Conservation (phyloP, 1,284 basidiomycete species). For the Uromyces viciae-fabae region DNA sequence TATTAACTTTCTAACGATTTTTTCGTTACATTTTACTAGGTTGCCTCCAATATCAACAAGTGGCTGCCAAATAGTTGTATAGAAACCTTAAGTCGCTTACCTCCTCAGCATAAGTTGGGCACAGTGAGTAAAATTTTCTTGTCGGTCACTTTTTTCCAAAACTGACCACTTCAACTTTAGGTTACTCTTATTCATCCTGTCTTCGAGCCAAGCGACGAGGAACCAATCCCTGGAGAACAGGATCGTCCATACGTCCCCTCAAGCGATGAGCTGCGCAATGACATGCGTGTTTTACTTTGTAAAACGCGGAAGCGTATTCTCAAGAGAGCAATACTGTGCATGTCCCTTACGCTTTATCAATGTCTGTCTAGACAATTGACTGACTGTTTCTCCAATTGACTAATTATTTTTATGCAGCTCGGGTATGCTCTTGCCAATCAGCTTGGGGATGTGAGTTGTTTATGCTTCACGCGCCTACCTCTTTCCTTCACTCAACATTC, state of each 20-base stretch:
- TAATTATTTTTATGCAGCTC: constrained; percentile 19
- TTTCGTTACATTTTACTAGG: neutral
- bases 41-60: constrained; percentile 19
- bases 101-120: constrained; percentile 35
- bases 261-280: constrained; percentile 30
- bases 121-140: neutral
- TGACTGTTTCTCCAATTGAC: neutral
- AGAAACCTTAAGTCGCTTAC: constrained; percentile 40
- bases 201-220: neutral
- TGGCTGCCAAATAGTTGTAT: constrained; percentile 43
- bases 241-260: constrained; percentile 42
- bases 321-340: constrained; percentile 23
- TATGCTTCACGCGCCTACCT: neutral
- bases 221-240: neutral
- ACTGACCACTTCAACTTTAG: constrained; percentile 9
- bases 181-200: constrained; percentile 25
- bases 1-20: neutral
- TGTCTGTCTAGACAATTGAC: neutral
- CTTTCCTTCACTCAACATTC: neutral
- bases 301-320: constrained; percentile 26
- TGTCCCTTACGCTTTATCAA: too few species aligned
- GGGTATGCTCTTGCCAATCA: constrained; percentile 28
- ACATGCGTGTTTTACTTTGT: constrained; percentile 29
- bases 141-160: neutral
- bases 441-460: constrained; percentile 29